phyloP scores from a whole-genome alignment of 768 basidiomycete species.

The Termitomyces sp. region DNA sequence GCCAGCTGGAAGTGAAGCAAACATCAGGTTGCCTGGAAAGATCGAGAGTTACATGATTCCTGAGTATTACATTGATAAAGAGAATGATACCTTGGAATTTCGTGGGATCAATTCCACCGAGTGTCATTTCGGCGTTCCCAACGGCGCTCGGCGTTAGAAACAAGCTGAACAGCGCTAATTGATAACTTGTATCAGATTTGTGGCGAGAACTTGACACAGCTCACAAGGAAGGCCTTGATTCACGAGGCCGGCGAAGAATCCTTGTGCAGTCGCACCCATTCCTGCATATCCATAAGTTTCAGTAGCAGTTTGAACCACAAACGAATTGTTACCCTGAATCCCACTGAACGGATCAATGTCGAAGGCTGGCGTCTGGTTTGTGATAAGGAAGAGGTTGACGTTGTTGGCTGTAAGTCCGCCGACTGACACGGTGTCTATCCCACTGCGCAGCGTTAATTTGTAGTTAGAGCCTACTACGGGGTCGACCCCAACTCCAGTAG shows the following conservation, averaged over 20 bases:
- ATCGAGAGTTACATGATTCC: neutral
- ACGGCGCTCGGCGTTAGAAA: constrained; percentile 42
- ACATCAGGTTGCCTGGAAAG: constrained; percentile 33
- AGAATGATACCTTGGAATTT: constrained; percentile 40
- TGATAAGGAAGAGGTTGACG: constrained; percentile 44
- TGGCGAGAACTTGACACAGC: constrained; percentile 6
- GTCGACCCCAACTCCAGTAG: constrained; percentile 51
- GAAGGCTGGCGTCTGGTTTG: constrained; percentile 48
- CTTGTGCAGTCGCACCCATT: constrained; percentile 43
- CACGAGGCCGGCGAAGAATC: constrained; percentile 45
- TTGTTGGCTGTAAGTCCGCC: constrained; percentile 35
- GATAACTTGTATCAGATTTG: constrained; percentile 12
- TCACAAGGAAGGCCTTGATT: constrained; percentile 46
- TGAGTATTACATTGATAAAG: neutral
- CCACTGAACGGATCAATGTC: constrained; percentile 52
- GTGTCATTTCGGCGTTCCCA: constrained; percentile 47
- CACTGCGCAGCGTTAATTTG: constrained; percentile 39
- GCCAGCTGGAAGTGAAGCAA: constrained; percentile 33
- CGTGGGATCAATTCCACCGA: constrained; percentile 47
- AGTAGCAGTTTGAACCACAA: neutral
- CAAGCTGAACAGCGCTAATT: constrained; percentile 44
- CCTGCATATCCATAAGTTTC: constrained; percentile 23
- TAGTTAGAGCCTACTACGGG: constrained; percentile 46
- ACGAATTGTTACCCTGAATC: constrained; percentile 35
- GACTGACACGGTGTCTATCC: constrained; percentile 43